Conservation (phyloP, 164 flowering plant genomes). For the Liquidambar formosana region DNA sequence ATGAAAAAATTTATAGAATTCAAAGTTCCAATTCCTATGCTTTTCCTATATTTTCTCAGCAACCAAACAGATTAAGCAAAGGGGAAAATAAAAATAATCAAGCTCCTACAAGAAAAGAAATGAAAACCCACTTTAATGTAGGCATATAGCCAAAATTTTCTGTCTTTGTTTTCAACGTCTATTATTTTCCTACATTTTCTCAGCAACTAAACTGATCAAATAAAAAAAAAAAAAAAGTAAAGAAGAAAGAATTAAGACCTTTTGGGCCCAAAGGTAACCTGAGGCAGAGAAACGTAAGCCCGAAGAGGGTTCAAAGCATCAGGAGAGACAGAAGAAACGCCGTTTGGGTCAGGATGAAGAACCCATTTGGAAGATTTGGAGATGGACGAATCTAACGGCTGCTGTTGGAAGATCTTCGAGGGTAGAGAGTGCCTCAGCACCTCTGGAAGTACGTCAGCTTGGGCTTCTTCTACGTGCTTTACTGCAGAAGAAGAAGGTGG, state of each 20-base stretch:
- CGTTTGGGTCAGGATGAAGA: slow-evolving; percentile 34
- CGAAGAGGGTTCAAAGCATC: slow-evolving; percentile 73
- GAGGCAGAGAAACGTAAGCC: slow-evolving; percentile 72
- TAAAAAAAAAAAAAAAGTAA: neutral
- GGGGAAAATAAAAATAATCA: neutral
- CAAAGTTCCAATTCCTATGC: no score
- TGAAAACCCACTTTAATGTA: no score
- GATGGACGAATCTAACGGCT: slow-evolving; percentile 36
- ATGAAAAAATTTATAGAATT: no score
- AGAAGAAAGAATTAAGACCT: slow-evolving; percentile 35
- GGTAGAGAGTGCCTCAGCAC: slow-evolving; percentile 80
- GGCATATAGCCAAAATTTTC: no score
- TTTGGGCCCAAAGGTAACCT: slow-evolving; percentile 85
- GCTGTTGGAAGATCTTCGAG: slow-evolving; percentile 29
- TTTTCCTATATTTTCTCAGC: neutral
- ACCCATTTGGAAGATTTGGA: slow-evolving; percentile 59
- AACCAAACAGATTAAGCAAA: neutral
- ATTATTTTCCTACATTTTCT: neutral
- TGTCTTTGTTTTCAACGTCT: no score
- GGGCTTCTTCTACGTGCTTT: slow-evolving; percentile 17
- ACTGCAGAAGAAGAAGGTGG: slow-evolving; percentile 19
- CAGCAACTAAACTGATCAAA: neutral
- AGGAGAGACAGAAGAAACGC: slow-evolving; percentile 27
- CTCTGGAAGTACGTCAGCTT: slow-evolving; percentile 86
- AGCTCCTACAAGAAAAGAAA: neutral